Conservation (phyloP, 2,329 filamentous ascomycete species). For the Blastomyces parvus region DNA sequence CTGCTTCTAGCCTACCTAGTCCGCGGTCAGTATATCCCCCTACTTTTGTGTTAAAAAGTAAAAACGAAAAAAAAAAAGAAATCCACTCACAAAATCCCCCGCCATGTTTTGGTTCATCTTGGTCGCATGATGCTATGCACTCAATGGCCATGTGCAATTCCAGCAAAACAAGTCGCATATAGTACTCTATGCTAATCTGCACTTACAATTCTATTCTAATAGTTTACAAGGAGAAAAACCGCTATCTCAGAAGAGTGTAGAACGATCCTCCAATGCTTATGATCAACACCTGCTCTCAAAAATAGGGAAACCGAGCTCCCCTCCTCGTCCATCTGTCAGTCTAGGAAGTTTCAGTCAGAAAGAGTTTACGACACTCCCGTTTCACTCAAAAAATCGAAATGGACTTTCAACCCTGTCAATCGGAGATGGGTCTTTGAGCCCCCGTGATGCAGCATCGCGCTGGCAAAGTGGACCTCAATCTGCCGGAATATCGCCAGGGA, state of each 20-base stretch:
- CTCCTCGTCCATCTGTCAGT: slow-evolving; percentile 37
- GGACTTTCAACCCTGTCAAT: slow-evolving; percentile 14
- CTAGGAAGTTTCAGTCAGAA: slow-evolving; percentile 24
- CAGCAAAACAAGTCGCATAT: not conserved
- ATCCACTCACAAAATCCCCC: not conserved
- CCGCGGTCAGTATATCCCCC: slow-evolving; percentile 12
- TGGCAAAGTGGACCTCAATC: slow-evolving; percentile 32
- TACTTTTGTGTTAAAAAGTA: too few relatives aligned
- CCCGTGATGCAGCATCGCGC: slow-evolving; percentile 17
- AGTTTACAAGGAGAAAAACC: slow-evolving; percentile 52
- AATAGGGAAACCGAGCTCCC: slow-evolving; percentile 51
- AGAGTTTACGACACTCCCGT: slow-evolving; percentile 21
- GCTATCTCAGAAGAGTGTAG: slow-evolving; percentile 48
- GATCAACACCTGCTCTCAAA: slow-evolving; percentile 54
- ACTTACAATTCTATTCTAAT: slow-evolving; percentile 9
- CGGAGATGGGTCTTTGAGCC: slow-evolving; percentile 15
- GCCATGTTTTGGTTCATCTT: not conserved
- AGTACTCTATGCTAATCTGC: slow-evolving; percentile 6
- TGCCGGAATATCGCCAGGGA: slow-evolving; percentile 34
- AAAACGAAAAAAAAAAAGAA: not conserved
- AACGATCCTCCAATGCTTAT: slow-evolving; percentile 52
- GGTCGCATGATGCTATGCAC: not conserved
- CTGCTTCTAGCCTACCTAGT: slow-evolving; percentile 9
- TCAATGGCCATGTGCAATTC: not conserved
- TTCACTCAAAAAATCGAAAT: slow-evolving; percentile 27